Base-by-base conservation (phyloP, 306 rosid species). In the Fragaria iinumae region DNA sequence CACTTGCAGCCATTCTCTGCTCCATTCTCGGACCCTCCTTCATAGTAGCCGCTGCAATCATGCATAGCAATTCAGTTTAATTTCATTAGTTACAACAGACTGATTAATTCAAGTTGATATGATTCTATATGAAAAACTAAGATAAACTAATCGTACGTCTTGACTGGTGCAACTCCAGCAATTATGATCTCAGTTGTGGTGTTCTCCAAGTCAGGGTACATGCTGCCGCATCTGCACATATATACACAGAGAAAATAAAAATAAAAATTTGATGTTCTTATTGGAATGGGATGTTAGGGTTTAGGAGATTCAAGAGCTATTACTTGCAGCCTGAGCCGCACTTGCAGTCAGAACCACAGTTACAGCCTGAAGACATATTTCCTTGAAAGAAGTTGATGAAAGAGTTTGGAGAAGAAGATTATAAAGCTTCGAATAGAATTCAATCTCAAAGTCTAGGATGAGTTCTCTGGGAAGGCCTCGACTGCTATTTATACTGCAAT, bases 131-230 rank as follows among this genome's bases (percentile, higher is more conserved):
- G 68, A 32, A 23, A 63, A 65, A 18, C 47, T 36, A 38, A 65
- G 44, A 62, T 71, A 32, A 53, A 52, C 13, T 38, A 56, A 63
- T 29, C 79, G 2, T 80, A 80, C 80, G 17, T 70, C 73, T 62
- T 81, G 36, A 62, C 59, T 3, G 84, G 73, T 47, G 84, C 73
- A 62, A 81, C 73, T 23, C 84, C 80, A 60, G 63, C n/a, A 76
- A 81, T 71, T 38, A 63, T 48, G 77, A 67, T 69, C 67, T 60
- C 63, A 70, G 76, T 75, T 50, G 80, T 68, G 56, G 47, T 62
- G 53, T 57, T 69, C 80, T 80, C 83, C 16, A 59, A 66, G 79
- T 36, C 74, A 13, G 70, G 36, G n/a, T 52, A 39, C 67, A 16
- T 81, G 63, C 76, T 82, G 21, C 85, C 62, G 20, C 72, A 78